Percentiles rank a stretch among this genome's conserved stretches.
phyloP scores from a whole-genome alignment of 371 early-diverging fungal species.

The Mortierella sp. region DNA sequence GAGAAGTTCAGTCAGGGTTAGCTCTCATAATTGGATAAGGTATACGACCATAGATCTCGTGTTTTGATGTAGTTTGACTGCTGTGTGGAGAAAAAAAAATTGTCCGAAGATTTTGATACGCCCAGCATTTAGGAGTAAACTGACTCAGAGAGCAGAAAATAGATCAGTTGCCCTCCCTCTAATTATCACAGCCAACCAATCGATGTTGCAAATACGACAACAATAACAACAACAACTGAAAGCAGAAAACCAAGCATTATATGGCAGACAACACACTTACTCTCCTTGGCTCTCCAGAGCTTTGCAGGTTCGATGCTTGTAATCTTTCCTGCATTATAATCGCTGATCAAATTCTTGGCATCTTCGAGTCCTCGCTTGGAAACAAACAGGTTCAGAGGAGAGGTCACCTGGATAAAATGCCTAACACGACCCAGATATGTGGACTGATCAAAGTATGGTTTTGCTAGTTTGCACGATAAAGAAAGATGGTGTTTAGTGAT shows the following conservation, averaged over 20 bases:
- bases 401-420: constrained; percentile 83
- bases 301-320: constrained; percentile 59
- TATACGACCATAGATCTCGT: background rate
- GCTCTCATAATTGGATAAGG: background rate
- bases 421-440: constrained; percentile 80
- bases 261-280: constrained; percentile 59
- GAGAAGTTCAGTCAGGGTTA: background rate
- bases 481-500: background rate
- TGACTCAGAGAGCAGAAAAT: constrained; percentile 1
- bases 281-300: constrained; percentile 82
- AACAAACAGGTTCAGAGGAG: constrained; percentile 78
- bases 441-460: constrained; percentile 77
- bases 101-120: background rate
- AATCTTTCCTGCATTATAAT: constrained; percentile 66
- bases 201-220: no score
- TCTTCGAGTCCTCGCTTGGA: constrained; percentile 66
- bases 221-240: background rate
- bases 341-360: constrained; percentile 70
- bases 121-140: background rate
- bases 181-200: no score
- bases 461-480: constrained; percentile 41
- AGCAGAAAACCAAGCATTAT: no score
- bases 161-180: background rate
- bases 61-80: background rate
- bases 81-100: background rate